A percentile compares a stretch with the other conserved stretches of the same genome.
These are phyloP conservation scores for Penicillium sclerotiorum DNA, from an alignment of 2,329 filamentous ascomycete species.

Conservation along the genomic window DNA sequence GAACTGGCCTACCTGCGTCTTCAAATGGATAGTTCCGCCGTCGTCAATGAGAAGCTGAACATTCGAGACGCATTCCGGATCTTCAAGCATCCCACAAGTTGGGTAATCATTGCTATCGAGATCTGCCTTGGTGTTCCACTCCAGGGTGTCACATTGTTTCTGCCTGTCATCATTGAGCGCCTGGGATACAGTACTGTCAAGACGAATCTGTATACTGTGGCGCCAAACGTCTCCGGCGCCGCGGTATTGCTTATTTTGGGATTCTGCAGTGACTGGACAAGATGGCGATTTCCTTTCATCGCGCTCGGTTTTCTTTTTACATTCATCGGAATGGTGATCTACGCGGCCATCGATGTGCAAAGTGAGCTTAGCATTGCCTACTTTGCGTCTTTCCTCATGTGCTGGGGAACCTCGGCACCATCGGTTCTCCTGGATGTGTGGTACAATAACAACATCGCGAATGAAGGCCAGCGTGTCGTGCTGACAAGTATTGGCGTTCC, in stretches of 20 bases:
- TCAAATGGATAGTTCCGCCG: slow-evolving; percentile 35
- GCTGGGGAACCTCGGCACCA: slow-evolving; percentile 65
- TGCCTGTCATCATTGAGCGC: slow-evolving; percentile 33
- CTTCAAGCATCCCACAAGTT: slow-evolving; percentile 33
- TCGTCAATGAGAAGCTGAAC: slow-evolving; percentile 35
- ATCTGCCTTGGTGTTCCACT: slow-evolving; percentile 34
- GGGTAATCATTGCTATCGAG: slow-evolving; percentile 30
- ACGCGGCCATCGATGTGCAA: slow-evolving; percentile 65
- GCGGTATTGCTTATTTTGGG: slow-evolving; percentile 70
- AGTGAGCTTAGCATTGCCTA: slow-evolving; percentile 64
- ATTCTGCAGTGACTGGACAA: slow-evolving; percentile 66
- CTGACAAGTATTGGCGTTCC: slow-evolving; percentile 70
- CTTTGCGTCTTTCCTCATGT: slow-evolving; percentile 75
- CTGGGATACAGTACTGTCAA: slow-evolving; percentile 56
- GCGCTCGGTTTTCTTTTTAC: slow-evolving; percentile 70
- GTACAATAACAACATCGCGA: slow-evolving; percentile 78
- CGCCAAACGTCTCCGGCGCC: slow-evolving; percentile 72
- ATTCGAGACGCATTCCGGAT: slow-evolving; percentile 31
- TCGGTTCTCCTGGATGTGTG: slow-evolving; percentile 61
- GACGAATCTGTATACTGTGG: slow-evolving; percentile 69
- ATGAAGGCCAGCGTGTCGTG: slow-evolving; percentile 68
- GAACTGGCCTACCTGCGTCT: slow-evolving; percentile 40
- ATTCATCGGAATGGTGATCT: slow-evolving; percentile 73
- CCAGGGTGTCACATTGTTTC: slow-evolving; percentile 32
- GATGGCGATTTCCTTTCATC: slow-evolving; percentile 68